Evolutionary conservation across 163 green algal species (phyloP).

Genomic region (Trebouxia gelatinosa): DNA sequence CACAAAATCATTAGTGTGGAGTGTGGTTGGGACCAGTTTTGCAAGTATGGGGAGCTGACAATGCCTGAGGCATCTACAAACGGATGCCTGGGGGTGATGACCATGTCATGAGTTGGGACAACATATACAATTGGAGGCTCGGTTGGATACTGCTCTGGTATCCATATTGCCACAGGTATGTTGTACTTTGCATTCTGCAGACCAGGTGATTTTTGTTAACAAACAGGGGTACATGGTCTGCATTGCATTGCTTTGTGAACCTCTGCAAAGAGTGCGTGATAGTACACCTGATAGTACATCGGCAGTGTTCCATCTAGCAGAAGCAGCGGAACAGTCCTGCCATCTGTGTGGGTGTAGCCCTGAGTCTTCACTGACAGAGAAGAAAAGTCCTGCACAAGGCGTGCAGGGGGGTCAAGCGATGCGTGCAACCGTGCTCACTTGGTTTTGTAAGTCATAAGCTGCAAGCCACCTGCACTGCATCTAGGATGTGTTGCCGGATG

Average conservation of each 20-base stretch:
- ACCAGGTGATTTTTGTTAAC: background rate
- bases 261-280: background rate
- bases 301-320: slow-evolving; percentile 84
- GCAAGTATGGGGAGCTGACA: slow-evolving; percentile 59
- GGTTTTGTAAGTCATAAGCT: background rate
- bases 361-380: slow-evolving; percentile 46
- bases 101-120: slow-evolving; percentile 85
- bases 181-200: slow-evolving; percentile 85
- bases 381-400: slow-evolving; percentile 50
- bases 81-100: slow-evolving; percentile 81
- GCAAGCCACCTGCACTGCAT: slow-evolving; percentile 66
- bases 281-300: slow-evolving; percentile 78
- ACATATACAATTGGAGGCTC: slow-evolving; percentile 80
- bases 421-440: too few species aligned
- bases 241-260: background rate
- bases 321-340: slow-evolving; percentile 66
- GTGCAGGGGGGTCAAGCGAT: background rate
- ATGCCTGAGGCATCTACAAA: slow-evolving; percentile 72
- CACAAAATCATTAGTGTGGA: slow-evolving; percentile 72
- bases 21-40: slow-evolving; percentile 46
- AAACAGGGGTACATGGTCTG: background rate
- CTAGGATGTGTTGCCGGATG: slow-evolving; percentile 73
- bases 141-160: slow-evolving; percentile 80
- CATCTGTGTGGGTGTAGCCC: slow-evolving; percentile 69
- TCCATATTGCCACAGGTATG: slow-evolving; percentile 86